Conservation (phyloP, 2,329 filamentous ascomycete species). For the Botrytis fabae region DNA sequence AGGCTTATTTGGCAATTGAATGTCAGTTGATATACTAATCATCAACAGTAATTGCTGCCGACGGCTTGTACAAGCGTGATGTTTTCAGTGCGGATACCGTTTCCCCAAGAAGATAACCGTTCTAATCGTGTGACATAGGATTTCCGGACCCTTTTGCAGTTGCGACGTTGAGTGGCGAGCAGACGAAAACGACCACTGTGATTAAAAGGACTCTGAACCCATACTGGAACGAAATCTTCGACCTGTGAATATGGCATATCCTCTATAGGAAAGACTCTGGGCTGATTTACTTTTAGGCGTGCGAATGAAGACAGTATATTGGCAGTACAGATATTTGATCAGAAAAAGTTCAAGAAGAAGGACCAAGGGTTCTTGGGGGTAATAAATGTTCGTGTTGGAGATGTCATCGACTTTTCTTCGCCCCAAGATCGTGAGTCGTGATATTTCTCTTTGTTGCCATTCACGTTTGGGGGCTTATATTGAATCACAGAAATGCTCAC, state of each 20-base stretch:
- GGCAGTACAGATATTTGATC: conserved; percentile 97
- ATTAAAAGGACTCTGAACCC: conserved; percentile 97
- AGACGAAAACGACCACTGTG: conserved; percentile 96
- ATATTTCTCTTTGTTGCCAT: conserved; percentile 10
- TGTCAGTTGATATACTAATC: conserved; percentile 40
- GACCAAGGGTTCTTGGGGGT: conserved; percentile 97
- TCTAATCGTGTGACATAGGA: conserved; percentile 54
- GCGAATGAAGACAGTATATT: conserved; percentile 95
- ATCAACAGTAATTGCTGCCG: conserved; percentile 86
- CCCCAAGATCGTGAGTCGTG: conserved; percentile 79
- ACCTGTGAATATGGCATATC: conserved; percentile 63
- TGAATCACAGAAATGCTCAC: conserved; percentile 84
- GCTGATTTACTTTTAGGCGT: conserved; percentile 56
- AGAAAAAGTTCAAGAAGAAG: conserved; percentile 99
- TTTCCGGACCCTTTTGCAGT: conserved; percentile 98
- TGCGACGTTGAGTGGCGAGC: conserved; percentile 94
- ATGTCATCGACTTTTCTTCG: conserved; percentile 85
- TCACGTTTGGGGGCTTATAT: conserved; percentile 25
- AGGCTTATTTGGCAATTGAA: conserved; percentile 43
- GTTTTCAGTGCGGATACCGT: conserved; percentile 78
- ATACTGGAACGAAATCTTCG: conserved; percentile 99
- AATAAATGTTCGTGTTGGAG: conserved; percentile 93
- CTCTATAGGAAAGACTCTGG: conserved; percentile 8
- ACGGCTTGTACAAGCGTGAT: conserved; percentile 98
- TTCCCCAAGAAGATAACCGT: background rate